Conservation (phyloP, 2,329 filamentous ascomycete species). For the Madurella fahalii region DNA sequence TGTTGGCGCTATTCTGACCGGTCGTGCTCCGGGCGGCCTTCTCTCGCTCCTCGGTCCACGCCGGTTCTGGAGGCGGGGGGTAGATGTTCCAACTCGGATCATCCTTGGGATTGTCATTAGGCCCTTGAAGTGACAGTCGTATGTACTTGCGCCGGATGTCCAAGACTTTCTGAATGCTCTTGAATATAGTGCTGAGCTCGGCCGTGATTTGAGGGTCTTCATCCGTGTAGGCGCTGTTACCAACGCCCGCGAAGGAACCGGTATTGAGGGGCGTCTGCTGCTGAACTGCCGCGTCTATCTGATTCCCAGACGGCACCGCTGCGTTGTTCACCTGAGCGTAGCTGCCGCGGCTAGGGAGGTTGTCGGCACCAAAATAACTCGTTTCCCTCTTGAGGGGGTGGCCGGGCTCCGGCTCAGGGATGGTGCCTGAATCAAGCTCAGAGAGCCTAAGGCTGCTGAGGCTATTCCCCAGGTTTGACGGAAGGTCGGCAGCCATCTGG, state of each 20-base stretch:
- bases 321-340: conserved; percentile 18
- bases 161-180: conserved; percentile 84
- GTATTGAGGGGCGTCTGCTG: conserved; percentile 34
- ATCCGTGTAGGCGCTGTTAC: conserved; percentile 63
- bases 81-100: conserved; percentile 81
- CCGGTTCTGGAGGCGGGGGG: conserved; percentile 84
- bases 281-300: conserved; percentile 24
- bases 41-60: conserved; percentile 64
- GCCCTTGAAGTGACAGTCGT: conserved; percentile 73
- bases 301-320: conserved; percentile 4
- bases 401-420: conserved; percentile 15
- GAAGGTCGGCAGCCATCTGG: conserved; percentile 17
- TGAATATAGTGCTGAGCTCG: conserved; percentile 82
- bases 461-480: conserved; percentile 9
- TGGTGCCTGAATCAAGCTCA: conserved; percentile 13
- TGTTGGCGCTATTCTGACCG: conserved; percentile 35
- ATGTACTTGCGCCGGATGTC: conserved; percentile 89
- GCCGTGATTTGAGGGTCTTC: conserved; percentile 76
- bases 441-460: conserved; percentile 13
- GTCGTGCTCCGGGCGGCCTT: conserved; percentile 30
- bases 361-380: conserved; percentile 15
- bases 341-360: conserved; percentile 19
- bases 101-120: conserved; percentile 84
- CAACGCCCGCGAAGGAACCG: conserved; percentile 54
- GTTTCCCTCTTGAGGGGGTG: conserved; percentile 16